These are phyloP conservation scores for Linnemannia exigua DNA, from an alignment of 192 early-diverging fungal genomes.

Conservation along the genomic window DNA sequence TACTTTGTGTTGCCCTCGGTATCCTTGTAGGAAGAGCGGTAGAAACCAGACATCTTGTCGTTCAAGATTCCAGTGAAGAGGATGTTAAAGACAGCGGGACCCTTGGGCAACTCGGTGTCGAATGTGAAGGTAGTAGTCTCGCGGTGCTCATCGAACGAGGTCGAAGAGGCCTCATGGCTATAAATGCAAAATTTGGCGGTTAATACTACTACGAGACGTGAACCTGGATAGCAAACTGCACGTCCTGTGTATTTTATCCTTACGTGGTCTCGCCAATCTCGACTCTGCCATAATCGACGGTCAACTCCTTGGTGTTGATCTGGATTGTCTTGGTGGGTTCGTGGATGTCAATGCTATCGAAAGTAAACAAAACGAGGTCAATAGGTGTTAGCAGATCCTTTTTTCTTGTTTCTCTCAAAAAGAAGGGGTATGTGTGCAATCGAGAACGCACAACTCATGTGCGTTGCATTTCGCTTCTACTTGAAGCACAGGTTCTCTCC, in stretches of 20 bases:
- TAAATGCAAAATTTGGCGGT: background rate
- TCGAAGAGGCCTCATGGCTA: slow-evolving; percentile 57
- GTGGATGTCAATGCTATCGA: slow-evolving; percentile 28
- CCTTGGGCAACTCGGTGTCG: slow-evolving; percentile 62
- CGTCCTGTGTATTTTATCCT: no score
- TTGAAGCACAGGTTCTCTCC: background rate
- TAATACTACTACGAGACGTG: background rate
- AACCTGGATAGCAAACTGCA: no score
- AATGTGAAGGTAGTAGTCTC: slow-evolving; percentile 72
- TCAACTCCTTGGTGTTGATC: slow-evolving; percentile 55
- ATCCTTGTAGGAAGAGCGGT: slow-evolving; percentile 80
- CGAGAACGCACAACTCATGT: background rate
- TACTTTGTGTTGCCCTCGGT: slow-evolving; percentile 59
- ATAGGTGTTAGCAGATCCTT: background rate
- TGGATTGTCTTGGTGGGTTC: slow-evolving; percentile 49
- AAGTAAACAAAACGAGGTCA: background rate
- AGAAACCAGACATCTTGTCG: slow-evolving; percentile 96
- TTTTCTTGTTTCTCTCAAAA: background rate
- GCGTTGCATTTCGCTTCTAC: background rate
- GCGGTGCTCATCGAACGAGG: slow-evolving; percentile 60
- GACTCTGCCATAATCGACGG: slow-evolving; percentile 31
- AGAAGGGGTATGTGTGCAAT: background rate
- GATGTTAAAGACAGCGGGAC: slow-evolving; percentile 66
- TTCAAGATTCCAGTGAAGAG: slow-evolving; percentile 77
- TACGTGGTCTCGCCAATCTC: slow-evolving; percentile 47